Conservation (phyloP, 805 yeast species). For the Clavispora asparagi region DNA sequence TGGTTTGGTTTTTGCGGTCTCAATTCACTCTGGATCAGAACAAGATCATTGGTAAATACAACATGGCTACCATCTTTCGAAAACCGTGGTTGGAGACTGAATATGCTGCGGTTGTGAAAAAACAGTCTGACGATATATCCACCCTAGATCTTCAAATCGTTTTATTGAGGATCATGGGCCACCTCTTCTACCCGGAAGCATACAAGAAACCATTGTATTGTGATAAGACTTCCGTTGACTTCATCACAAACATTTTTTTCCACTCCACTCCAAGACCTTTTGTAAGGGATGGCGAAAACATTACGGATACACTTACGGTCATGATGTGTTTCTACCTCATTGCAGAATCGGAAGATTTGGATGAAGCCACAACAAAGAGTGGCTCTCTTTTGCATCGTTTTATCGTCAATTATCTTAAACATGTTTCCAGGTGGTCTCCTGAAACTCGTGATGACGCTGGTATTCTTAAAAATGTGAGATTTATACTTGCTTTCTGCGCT, state of each 20-base stretch:
- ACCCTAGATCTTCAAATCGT: conserved; percentile 14
- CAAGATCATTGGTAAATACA: conserved; percentile 41
- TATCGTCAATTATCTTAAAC: neutral
- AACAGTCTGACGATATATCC: neutral
- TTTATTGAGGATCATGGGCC: conserved; percentile 37
- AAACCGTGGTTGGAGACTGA: conserved; percentile 27
- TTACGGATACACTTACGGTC: conserved; percentile 11
- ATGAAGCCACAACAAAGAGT: neutral
- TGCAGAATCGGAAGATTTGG: conserved; percentile 3
- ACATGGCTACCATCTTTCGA: conserved; percentile 37
- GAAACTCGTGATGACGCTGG: conserved; percentile 3
- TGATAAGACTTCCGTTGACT: conserved; percentile 15
- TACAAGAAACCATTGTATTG: conserved; percentile 15
- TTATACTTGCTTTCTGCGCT: conserved; percentile 12
- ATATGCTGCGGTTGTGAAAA: conserved; percentile 6
- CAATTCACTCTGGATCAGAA: conserved; percentile 47
- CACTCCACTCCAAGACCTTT: conserved; percentile 6
- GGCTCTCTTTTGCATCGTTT: neutral
- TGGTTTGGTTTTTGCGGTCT: conserved; percentile 53
- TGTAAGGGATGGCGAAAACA: conserved; percentile 3
- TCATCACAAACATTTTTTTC: conserved; percentile 21
- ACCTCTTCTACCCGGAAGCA: conserved; percentile 35
- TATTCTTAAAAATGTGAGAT: conserved; percentile 7
- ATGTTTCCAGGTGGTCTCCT: neutral
- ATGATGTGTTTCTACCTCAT: conserved; percentile 12